phyloP scores from a whole-genome alignment of 768 basidiomycete species.

The Phallus indusiatus region DNA sequence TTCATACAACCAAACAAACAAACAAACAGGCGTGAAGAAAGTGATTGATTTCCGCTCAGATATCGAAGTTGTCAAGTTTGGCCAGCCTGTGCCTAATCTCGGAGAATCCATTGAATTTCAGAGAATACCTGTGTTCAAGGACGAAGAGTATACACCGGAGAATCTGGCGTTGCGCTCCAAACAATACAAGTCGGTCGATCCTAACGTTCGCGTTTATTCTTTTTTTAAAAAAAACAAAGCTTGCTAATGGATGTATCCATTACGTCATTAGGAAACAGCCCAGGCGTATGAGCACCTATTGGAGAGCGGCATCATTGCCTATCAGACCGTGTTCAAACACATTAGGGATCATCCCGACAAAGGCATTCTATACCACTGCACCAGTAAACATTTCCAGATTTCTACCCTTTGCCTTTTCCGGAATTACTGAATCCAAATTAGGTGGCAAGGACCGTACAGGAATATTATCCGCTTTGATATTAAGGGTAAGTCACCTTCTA shows the following conservation, averaged over 20 bases:
- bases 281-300: slow-evolving; percentile 74
- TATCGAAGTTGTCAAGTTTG: slow-evolving; percentile 69
- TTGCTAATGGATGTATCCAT: too few relatives aligned
- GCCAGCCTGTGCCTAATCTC: slow-evolving; percentile 52
- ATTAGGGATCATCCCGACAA: slow-evolving; percentile 59
- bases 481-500: slow-evolving; percentile 38
- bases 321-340: slow-evolving; percentile 61
- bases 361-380: slow-evolving; percentile 68
- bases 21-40: slow-evolving; percentile 35
- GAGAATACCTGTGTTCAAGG: slow-evolving; percentile 53
- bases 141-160: slow-evolving; percentile 75
- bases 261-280: slow-evolving; percentile 54
- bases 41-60: slow-evolving; percentile 76
- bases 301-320: slow-evolving; percentile 59
- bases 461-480: slow-evolving; percentile 58
- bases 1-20: too few relatives aligned
- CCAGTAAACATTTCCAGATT: slow-evolving; percentile 27
- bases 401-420: background rate
- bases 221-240: too few relatives aligned
- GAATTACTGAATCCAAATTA: slow-evolving; percentile 15
- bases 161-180: slow-evolving; percentile 43
- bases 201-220: background rate
- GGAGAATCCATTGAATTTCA: slow-evolving; percentile 47
- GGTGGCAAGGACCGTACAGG: slow-evolving; percentile 84
- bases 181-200: background rate